Conservation (phyloP, 129 eudicot species). For the Chrysanthemum seticuspe region DNA sequence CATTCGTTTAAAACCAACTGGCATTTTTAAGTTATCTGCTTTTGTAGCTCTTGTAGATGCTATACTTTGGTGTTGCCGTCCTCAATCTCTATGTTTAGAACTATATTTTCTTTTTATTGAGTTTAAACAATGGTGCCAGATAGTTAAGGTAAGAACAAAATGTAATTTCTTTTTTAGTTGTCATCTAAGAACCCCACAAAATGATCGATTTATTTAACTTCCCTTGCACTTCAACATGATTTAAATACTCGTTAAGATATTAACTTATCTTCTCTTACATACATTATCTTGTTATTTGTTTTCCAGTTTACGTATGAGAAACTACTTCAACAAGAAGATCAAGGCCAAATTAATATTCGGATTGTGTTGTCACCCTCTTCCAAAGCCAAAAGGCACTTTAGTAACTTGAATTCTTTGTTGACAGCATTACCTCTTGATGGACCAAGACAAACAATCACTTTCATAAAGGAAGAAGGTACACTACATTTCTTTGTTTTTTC, state of each 20-base stretch:
- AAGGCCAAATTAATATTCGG: conserved; percentile 1
- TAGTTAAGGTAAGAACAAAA: no score
- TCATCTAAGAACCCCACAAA: neutral
- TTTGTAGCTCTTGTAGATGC: neutral
- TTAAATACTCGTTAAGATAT: neutral
- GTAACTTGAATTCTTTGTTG: neutral
- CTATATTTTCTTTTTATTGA: no score
- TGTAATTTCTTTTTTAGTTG: neutral
- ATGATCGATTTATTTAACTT: neutral
- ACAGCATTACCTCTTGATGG: neutral
- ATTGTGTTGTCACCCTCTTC: conserved; percentile 6
- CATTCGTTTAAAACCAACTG: neutral
- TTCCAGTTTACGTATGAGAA: conserved; percentile 7
- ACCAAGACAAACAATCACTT: neutral
- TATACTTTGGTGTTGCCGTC: conserved; percentile 10
- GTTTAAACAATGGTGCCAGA: no score
- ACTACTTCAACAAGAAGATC: conserved; percentile 11
- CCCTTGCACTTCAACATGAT: neutral
- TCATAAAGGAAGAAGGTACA: conserved; percentile 12
- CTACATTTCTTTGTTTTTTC: neutral
- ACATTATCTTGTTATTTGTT: neutral
- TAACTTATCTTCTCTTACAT: neutral
- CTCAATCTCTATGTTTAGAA: neutral
- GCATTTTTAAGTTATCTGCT: neutral
- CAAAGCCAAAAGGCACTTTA: conserved; percentile 3